phyloP scores from a whole-genome alignment of 2,329 filamentous ascomycete species.

The Teratosphaeria destructans region DNA sequence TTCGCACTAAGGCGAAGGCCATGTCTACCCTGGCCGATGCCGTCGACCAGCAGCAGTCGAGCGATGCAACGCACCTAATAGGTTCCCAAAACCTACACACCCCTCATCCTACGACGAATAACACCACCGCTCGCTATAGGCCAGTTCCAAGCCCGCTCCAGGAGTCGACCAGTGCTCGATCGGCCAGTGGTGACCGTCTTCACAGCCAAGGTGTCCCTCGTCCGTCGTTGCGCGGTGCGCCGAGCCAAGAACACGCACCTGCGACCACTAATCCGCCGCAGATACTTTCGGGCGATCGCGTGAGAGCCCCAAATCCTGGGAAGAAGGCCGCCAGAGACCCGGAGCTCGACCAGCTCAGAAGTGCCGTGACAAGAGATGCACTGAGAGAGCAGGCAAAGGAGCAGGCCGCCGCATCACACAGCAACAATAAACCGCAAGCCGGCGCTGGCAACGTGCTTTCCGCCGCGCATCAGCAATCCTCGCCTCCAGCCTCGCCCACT shows the following conservation, averaged over 20 bases:
- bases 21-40: background rate
- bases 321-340: slow-evolving; percentile 12
- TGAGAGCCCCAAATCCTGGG: slow-evolving; percentile 10
- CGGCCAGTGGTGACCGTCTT: background rate
- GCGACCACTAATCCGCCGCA: background rate
- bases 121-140: background rate
- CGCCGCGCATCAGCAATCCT: slow-evolving; percentile 15
- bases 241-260: slow-evolving; percentile 1
- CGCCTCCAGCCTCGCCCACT: slow-evolving; percentile 23
- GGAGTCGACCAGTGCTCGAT: slow-evolving; percentile 3
- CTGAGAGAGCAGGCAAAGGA: slow-evolving; percentile 13
- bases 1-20: background rate
- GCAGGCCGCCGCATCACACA: slow-evolving; percentile 5
- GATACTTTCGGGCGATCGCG: slow-evolving; percentile 3
- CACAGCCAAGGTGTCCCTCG: background rate
- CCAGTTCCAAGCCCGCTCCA: slow-evolving; percentile 6
- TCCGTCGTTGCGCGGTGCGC: background rate
- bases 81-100: background rate
- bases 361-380: slow-evolving; percentile 16
- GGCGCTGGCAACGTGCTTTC: slow-evolving; percentile 25
- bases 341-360: slow-evolving; percentile 15
- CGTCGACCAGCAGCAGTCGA: background rate
- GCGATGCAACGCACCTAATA: background rate
- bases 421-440: slow-evolving; percentile 2
- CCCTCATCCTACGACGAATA: background rate